A percentile compares a stretch with the other conserved stretches of the same genome.
Evolutionary conservation across 345 rosid genomes (phyloP).

Genomic region (Linum usitatissimum): DNA sequence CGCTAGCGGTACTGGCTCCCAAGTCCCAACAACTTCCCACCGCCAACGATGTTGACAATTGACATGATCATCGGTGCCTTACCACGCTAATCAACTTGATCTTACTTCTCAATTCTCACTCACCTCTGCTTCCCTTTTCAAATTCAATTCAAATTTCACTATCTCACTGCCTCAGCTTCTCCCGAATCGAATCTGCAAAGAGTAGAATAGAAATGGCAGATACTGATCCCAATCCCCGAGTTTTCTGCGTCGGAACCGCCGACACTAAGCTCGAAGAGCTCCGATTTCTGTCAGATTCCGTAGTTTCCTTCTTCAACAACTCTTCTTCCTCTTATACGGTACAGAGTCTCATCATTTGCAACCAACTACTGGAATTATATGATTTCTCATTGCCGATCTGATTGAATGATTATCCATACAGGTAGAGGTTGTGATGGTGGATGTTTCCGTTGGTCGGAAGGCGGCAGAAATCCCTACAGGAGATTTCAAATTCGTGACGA

Average conservation of each 20-base stretch:
- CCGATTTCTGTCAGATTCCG: slow-evolving; percentile 54
- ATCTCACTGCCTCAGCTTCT: not conserved
- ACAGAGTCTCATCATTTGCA: not conserved
- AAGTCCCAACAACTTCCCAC: too few relatives aligned
- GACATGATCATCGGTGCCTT: too few relatives aligned
- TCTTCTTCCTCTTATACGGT: slow-evolving; percentile 36
- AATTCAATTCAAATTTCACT: not conserved
- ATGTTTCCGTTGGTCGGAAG: slow-evolving; percentile 50
- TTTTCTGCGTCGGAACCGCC: slow-evolving; percentile 74
- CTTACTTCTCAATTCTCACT: too few relatives aligned
- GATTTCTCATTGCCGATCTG: not conserved
- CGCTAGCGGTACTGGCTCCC: too few relatives aligned
- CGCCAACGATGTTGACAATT: too few relatives aligned
- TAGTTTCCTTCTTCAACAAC: slow-evolving; percentile 39
- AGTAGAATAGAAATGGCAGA: slow-evolving; percentile 12
- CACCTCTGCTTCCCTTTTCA: not conserved
- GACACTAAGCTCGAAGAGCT: slow-evolving; percentile 87
- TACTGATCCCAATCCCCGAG: slow-evolving; percentile 20
- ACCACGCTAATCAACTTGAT: too few relatives aligned
- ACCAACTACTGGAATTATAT: not conserved
- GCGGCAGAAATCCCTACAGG: slow-evolving; percentile 20
- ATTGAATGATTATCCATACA: slow-evolving; percentile 9
- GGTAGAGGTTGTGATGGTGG: slow-evolving; percentile 62
- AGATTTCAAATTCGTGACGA: slow-evolving; percentile 37
- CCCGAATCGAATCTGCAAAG: not conserved